A percentile compares a stretch with the other conserved stretches of the same genome.
Conservation (phyloP, 2,329 filamentous ascomycete species). For the Xenosphaeropsis pyriputrescens region DNA sequence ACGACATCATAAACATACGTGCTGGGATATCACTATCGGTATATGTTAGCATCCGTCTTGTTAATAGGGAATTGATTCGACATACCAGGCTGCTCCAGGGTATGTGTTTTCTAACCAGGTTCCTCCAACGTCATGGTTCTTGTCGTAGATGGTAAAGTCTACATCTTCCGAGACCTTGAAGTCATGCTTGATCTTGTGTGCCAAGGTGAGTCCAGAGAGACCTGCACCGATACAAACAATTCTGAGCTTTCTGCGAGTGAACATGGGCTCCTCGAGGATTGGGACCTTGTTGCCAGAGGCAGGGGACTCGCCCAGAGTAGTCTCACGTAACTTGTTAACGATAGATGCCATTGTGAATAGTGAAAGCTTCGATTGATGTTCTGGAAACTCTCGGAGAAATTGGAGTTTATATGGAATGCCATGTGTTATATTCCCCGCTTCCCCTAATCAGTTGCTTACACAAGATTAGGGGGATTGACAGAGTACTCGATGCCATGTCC, state of each 20-base stretch:
- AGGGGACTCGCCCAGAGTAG: neutral
- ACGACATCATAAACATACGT: constrained; percentile 19
- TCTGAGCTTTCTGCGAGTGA: constrained; percentile 3
- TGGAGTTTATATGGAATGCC: too few species aligned
- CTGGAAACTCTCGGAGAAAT: too few species aligned
- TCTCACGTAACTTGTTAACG: too few species aligned
- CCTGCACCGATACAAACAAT: constrained; percentile 10
- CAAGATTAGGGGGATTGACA: too few species aligned
- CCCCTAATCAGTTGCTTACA: too few species aligned
- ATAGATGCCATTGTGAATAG: too few species aligned
- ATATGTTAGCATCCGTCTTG: neutral
- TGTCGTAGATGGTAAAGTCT: constrained; percentile 30
- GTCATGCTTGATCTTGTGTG: constrained; percentile 16
- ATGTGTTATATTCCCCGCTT: too few species aligned
- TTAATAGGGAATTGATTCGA: neutral
- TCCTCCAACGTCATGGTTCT: constrained; percentile 27
- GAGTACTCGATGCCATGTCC: too few species aligned
- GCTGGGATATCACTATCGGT: constrained; percentile 51
- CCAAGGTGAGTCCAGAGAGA: constrained; percentile 15
- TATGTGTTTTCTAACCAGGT: constrained; percentile 33
- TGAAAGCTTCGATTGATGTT: too few species aligned
- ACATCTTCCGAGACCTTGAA: constrained; percentile 20
- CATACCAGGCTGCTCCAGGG: constrained; percentile 10
- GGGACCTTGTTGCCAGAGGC: neutral
- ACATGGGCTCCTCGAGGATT: constrained; percentile 2